Percentiles rank a stretch among this genome's conserved stretches.
Evolutionary conservation across 345 rosid genomes (phyloP).

Genomic region (Combretum micranthum): DNA sequence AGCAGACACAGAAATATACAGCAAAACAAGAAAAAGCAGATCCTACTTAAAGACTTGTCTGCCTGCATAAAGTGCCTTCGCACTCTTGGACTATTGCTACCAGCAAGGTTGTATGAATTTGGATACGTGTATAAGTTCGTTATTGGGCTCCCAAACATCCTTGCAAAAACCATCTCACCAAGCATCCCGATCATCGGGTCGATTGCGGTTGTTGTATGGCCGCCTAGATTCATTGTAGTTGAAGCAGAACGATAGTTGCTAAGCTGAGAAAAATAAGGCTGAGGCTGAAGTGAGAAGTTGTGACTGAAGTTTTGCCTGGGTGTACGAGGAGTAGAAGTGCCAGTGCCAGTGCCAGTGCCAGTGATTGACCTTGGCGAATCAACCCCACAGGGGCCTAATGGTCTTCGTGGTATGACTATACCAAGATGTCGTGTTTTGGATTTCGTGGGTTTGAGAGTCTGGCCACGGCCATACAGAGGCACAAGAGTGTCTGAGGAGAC

Average conservation of each 20-base stretch:
- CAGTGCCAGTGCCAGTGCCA: not conserved
- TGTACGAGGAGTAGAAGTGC: not conserved
- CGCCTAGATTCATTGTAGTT: not conserved
- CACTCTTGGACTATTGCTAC: conserved; percentile 25
- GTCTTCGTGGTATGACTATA: conserved; percentile 20
- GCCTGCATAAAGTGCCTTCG: conserved; percentile 38
- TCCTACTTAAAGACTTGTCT: conserved; percentile 38
- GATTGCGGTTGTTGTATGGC: conserved; percentile 8
- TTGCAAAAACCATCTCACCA: conserved; percentile 22
- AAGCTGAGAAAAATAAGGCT: not conserved
- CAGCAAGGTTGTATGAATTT: conserved; percentile 23
- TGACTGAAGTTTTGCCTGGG: conserved; percentile 5
- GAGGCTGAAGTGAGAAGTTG: not conserved
- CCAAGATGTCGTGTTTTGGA: conserved; percentile 19
- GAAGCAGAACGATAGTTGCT: not conserved
- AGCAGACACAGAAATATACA: conserved; percentile 31
- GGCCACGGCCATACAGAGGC: conserved; percentile 40
- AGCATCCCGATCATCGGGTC: conserved; percentile 28
- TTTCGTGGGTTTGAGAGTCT: conserved; percentile 12
- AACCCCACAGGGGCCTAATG: conserved; percentile 11
- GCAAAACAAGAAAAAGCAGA: conserved; percentile 41
- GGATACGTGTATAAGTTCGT: conserved; percentile 9
- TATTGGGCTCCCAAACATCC: conserved; percentile 8
- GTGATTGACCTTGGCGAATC: conserved; percentile 14
- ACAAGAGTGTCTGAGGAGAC: conserved; percentile 27